Conservation (phyloP, 352 stramenopile species). For the Globisporangium acanthophoron region DNA sequence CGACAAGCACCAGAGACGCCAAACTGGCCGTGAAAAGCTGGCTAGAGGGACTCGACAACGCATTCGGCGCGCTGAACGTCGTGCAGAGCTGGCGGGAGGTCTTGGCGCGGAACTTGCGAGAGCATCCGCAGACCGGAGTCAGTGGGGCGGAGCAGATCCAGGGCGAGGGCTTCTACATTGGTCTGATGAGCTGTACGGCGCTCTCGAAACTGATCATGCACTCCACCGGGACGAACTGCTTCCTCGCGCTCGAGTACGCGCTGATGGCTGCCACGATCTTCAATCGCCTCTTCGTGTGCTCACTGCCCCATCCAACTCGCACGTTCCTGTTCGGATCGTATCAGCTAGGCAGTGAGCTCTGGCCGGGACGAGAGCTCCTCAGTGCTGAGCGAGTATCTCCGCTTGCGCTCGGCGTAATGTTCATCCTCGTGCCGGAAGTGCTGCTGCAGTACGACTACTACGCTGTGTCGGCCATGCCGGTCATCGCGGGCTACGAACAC, state of each 20-base stretch:
- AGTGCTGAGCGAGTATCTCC: slow-evolving; percentile 35
- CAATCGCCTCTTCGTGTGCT: slow-evolving; percentile 48
- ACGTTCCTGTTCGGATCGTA: slow-evolving; percentile 61
- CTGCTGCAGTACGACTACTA: slow-evolving; percentile 54
- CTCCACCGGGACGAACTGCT: slow-evolving; percentile 22
- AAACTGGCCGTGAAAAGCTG: slow-evolving; percentile 52
- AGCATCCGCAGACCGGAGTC: slow-evolving; percentile 13
- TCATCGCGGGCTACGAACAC: slow-evolving; percentile 54
- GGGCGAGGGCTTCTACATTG: slow-evolving; percentile 52
- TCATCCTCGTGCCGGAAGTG: slow-evolving; percentile 39
- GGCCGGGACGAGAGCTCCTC: slow-evolving; percentile 43
- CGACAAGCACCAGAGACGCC: slow-evolving; percentile 20
- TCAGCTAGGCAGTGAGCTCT: slow-evolving; percentile 41
- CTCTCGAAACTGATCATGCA: slow-evolving; percentile 58
- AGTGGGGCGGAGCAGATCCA: slow-evolving; percentile 26
- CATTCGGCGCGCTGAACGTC: slow-evolving; percentile 51
- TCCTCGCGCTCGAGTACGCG: slow-evolving; percentile 48
- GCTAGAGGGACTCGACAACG: slow-evolving; percentile 72
- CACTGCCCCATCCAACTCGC: slow-evolving; percentile 52
- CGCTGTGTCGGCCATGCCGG: slow-evolving; percentile 39
- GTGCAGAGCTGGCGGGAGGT: slow-evolving; percentile 44
- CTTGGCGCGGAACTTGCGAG: slow-evolving; percentile 17
- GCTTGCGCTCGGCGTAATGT: slow-evolving; percentile 28
- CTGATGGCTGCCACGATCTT: slow-evolving; percentile 61
- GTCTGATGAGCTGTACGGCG: slow-evolving; percentile 40